phyloP scores from a whole-genome alignment of 768 basidiomycete species.

The Holtermanniella nyarrowii region DNA sequence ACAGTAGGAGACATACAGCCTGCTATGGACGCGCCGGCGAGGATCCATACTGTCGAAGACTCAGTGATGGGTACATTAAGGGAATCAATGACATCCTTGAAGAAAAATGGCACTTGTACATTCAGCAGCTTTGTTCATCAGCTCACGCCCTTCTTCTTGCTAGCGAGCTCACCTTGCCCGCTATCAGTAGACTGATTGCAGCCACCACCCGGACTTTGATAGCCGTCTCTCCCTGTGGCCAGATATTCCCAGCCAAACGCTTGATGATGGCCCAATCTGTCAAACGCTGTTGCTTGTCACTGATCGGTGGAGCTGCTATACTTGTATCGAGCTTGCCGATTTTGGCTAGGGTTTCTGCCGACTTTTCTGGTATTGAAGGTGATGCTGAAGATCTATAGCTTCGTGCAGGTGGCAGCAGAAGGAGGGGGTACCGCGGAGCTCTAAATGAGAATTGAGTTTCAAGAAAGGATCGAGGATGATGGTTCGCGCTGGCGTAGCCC shows the following conservation, averaged over 20 bases:
- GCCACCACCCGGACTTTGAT: slow-evolving; percentile 71
- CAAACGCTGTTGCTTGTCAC: slow-evolving; percentile 49
- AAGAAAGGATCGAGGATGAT: too few species aligned
- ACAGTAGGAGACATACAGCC: slow-evolving; percentile 58
- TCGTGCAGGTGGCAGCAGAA: too few species aligned
- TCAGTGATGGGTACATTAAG: slow-evolving; percentile 72
- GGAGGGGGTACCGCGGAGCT: too few species aligned
- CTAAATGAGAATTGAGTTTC: too few species aligned
- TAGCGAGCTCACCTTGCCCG: slow-evolving; percentile 62
- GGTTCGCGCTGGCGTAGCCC: background rate
- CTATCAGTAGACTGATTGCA: slow-evolving; percentile 67
- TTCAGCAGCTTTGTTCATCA: slow-evolving; percentile 60
- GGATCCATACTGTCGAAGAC: slow-evolving; percentile 71
- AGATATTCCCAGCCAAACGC: slow-evolving; percentile 74
- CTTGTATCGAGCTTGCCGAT: background rate
- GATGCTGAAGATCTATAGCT: background rate
- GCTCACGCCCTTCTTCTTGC: background rate
- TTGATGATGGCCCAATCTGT: slow-evolving; percentile 83
- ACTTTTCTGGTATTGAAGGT: background rate
- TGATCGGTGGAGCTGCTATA: background rate
- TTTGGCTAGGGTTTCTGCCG: background rate
- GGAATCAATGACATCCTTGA: slow-evolving; percentile 82
- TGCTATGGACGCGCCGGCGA: slow-evolving; percentile 78
- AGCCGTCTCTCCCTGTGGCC: slow-evolving; percentile 67
- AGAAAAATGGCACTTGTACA: slow-evolving; percentile 94